Conservation (phyloP, 768 basidiomycete genomes). For the Mycena epipterygia region DNA sequence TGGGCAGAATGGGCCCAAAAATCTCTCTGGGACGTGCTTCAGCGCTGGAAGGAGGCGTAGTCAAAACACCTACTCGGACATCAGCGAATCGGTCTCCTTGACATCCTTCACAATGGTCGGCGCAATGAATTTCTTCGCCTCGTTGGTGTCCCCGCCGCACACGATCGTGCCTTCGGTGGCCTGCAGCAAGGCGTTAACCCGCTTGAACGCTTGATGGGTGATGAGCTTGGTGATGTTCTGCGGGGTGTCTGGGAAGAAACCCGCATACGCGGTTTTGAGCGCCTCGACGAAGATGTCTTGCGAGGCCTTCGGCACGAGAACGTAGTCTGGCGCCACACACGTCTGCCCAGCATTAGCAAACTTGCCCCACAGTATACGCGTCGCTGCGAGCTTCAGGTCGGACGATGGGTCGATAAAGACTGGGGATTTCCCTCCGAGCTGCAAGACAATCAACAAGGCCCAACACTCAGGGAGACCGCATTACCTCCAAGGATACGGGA, state of each 20-base stretch:
- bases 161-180: slow-evolving; percentile 15
- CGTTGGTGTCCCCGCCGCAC: slow-evolving; percentile 16
- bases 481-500: slow-evolving; percentile 69
- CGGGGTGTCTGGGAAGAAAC: slow-evolving; percentile 50
- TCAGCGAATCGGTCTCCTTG: slow-evolving; percentile 9
- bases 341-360: slow-evolving; percentile 41
- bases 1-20: slow-evolving; percentile 86
- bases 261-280: slow-evolving; percentile 56
- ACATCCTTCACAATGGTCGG: slow-evolving; percentile 17
- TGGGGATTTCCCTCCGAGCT: slow-evolving; percentile 66
- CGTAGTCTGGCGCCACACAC: slow-evolving; percentile 64
- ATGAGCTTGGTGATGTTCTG: slow-evolving; percentile 7
- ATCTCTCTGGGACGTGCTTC: slow-evolving; percentile 69
- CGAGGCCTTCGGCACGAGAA: slow-evolving; percentile 57
- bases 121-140: slow-evolving; percentile 15
- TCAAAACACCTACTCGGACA: slow-evolving; percentile 23
- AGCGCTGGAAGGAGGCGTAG: too few species aligned
- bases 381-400: slow-evolving; percentile 38
- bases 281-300: slow-evolving; percentile 56
- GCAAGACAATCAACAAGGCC: too few species aligned
- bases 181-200: slow-evolving; percentile 7
- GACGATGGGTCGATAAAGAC: slow-evolving; percentile 55
- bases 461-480: too few species aligned
- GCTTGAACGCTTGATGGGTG: neutral
- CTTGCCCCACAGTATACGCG: slow-evolving; percentile 29